These are phyloP conservation scores for Fonsecaea nubica DNA, from an alignment of 2,329 filamentous ascomycete species.

Conservation along the genomic window DNA sequence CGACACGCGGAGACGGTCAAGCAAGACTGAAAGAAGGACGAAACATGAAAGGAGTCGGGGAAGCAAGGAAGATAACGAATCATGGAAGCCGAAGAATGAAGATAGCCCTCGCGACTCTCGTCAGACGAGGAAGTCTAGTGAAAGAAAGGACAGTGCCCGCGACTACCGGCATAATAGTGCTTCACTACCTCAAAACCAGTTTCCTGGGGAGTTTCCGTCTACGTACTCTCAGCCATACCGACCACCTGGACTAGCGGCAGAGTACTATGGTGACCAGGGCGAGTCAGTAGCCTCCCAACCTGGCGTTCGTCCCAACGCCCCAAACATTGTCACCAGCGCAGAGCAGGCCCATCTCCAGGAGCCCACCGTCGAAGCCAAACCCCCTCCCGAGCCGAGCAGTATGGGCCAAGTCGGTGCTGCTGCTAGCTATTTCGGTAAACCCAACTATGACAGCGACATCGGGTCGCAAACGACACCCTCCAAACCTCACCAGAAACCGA, in stretches of 20 bases:
- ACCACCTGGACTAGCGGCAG: slow-evolving; percentile 62
- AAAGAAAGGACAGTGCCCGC: slow-evolving; percentile 25
- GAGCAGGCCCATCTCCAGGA: slow-evolving; percentile 62
- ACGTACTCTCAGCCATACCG: slow-evolving; percentile 55
- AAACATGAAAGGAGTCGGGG: slow-evolving; percentile 16
- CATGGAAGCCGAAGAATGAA: slow-evolving; percentile 40
- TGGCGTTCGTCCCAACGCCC: slow-evolving; percentile 61
- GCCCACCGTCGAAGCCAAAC: slow-evolving; percentile 58
- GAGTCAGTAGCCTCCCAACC: slow-evolving; percentile 66
- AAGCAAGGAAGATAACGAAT: slow-evolving; percentile 32
- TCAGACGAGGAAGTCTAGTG: slow-evolving; percentile 25
- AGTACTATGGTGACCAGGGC: slow-evolving; percentile 69
- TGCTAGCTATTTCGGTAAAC: slow-evolving; percentile 60
- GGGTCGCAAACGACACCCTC: slow-evolving; percentile 41
- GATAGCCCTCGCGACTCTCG: slow-evolving; percentile 36
- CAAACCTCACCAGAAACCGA: slow-evolving; percentile 43
- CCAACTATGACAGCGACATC: slow-evolving; percentile 35
- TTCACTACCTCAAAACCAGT: slow-evolving; percentile 61
- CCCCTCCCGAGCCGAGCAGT: slow-evolving; percentile 65
- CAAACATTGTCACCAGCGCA: slow-evolving; percentile 60
- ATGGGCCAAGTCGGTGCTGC: slow-evolving; percentile 59
- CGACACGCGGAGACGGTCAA: slow-evolving; percentile 15
- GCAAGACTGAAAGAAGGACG: slow-evolving; percentile 15
- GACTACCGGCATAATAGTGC: slow-evolving; percentile 48
- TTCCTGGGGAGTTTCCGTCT: slow-evolving; percentile 63